Conservation (phyloP, 2,329 filamentous ascomycete genomes). For the Fusarium subglutinans region DNA sequence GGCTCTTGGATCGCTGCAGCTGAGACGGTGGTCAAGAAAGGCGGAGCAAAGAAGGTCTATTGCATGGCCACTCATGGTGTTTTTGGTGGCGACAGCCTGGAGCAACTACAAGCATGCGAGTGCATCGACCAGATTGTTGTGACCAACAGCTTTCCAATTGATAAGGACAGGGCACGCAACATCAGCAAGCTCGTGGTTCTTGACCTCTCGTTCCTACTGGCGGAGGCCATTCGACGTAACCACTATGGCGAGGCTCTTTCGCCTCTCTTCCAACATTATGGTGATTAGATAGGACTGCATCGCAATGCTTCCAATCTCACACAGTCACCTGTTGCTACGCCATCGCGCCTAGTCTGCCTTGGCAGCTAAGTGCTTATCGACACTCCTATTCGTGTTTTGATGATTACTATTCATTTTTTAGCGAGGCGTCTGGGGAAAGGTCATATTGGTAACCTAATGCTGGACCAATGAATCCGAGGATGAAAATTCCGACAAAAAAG, state of each 20-base stretch:
- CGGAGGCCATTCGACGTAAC: constrained; percentile 93
- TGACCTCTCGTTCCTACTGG: constrained; percentile 85
- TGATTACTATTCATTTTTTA: constrained; percentile 40
- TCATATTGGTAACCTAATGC: constrained; percentile 26
- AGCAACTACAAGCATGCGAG: constrained; percentile 89
- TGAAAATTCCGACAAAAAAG: constrained; percentile 18
- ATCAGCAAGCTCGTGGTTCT: constrained; percentile 88
- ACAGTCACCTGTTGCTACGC: constrained; percentile 16
- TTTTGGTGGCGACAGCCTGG: constrained; percentile 88
- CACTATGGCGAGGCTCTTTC: constrained; percentile 92
- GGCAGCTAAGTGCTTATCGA: constrained; percentile 19
- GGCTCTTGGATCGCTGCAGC: constrained; percentile 97
- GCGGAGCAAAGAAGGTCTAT: constrained; percentile 91
- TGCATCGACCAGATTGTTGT: constrained; percentile 95
- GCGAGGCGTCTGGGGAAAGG: constrained; percentile 50
- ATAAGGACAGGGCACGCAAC: constrained; percentile 73
- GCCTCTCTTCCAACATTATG: constrained; percentile 73
- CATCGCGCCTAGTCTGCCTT: background rate
- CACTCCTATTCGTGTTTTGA: constrained; percentile 28
- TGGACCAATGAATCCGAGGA: constrained; percentile 28
- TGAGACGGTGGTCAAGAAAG: constrained; percentile 94
- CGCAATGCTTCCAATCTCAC: constrained; percentile 2
- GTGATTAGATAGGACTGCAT: constrained; percentile 54
- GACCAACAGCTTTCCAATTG: constrained; percentile 96
- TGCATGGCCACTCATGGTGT: constrained; percentile 97